These are phyloP conservation scores for Carex sylvatica DNA, from an alignment of 202 grass and related monocot species.

Conservation along the genomic window DNA sequence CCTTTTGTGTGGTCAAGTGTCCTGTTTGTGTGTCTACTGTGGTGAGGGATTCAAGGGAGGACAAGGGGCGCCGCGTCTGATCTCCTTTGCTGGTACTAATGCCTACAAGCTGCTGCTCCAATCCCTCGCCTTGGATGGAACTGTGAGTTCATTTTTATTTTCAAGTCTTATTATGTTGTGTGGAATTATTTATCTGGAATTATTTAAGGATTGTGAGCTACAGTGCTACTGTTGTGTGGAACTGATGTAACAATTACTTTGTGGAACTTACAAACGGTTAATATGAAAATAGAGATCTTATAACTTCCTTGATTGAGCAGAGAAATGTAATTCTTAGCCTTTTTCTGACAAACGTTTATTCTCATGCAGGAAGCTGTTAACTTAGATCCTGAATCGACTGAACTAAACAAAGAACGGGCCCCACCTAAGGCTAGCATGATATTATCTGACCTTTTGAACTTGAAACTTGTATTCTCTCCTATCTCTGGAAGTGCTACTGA, in stretches of 20 bases:
- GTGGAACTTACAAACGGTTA: background rate
- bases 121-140: slow-evolving; percentile 70
- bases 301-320: background rate
- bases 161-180: background rate
- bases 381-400: slow-evolving; percentile 48
- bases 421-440: slow-evolving; percentile 43
- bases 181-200: background rate
- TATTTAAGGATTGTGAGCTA: background rate
- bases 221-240: background rate
- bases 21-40: slow-evolving; percentile 57
- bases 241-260: background rate
- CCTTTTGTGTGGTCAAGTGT: slow-evolving; percentile 40
- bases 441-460: slow-evolving; percentile 78
- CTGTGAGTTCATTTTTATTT: slow-evolving; percentile 48
- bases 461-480: slow-evolving; percentile 55
- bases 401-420: slow-evolving; percentile 58
- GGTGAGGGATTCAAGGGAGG: slow-evolving; percentile 36
- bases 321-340: slow-evolving; percentile 14
- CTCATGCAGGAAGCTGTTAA: slow-evolving; percentile 64
- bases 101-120: slow-evolving; percentile 64
- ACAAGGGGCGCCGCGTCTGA: slow-evolving; percentile 10
- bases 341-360: slow-evolving; percentile 12
- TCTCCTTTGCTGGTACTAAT: slow-evolving; percentile 47
- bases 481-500: background rate
- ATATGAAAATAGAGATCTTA: background rate